Evolutionary conservation across 1,284 basidiomycete species (phyloP), one percentile per base, ranked within the genome.

Genomic region (Thecaphora frezii): DNA sequence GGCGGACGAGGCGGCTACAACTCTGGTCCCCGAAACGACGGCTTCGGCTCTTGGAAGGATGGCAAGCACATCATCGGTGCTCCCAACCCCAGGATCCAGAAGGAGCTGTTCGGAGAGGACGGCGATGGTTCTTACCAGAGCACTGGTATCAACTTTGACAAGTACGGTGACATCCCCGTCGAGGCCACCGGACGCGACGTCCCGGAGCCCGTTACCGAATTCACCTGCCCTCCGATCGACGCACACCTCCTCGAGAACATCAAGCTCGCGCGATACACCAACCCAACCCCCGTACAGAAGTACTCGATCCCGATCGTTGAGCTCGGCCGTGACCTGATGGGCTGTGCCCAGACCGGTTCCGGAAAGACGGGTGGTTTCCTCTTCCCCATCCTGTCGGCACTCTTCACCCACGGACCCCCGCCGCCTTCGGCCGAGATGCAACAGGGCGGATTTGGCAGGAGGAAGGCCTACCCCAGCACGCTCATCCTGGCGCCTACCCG

Each of bases 91-190:
- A 88, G 91, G 73, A 84, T 92, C 65, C 93, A 99, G 83, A 93
- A 90, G 82, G 93, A 98, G 79, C 88, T 99, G 41, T 99, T 89
- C 77, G 96, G 96, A 50, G 92, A 96, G 65, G 84, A 85, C 40
- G 84, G 86, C 53, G 96, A 97, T 80, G 68, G 66, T 46, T 69
- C 74, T 44, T 81, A 82, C 66, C 89, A 93, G 80, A 88, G 91
- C 75, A 96, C 93, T 46, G 96, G 96, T 69, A 97, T 99, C 84
- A 99, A 99, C 84, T 99, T 99, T 78, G 96, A 98, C 84, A 96
- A 96, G 82, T 99, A 98, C 80, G 93, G 96, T 80, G 94, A 98
- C 81, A 98, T 98, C 77, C 96, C 96, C 66, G 93, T 99, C 72
- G 96, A 98, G 83, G 94, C 93, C 41, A 97, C 93, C 46, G 96